phyloP scores from a whole-genome alignment of 2,329 filamentous ascomycete genomes.

The Pseudopithomyces chartarum region DNA sequence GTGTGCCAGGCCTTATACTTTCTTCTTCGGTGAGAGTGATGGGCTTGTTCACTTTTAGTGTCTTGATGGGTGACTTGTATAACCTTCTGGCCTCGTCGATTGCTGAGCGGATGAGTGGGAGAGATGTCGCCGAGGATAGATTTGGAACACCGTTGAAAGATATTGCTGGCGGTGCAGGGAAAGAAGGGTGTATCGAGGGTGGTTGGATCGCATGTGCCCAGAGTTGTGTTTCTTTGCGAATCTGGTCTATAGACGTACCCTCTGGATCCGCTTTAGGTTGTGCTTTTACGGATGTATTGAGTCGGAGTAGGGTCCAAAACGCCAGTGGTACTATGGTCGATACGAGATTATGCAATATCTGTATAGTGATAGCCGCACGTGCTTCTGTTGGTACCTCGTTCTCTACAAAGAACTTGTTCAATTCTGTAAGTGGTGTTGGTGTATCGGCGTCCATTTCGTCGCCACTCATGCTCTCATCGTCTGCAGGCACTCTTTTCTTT shows the following conservation, averaged over 20 bases:
- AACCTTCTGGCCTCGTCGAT: slow-evolving; percentile 40
- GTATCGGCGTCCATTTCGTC: slow-evolving; percentile 41
- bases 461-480: slow-evolving; percentile 41
- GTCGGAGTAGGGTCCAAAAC: slow-evolving; percentile 41
- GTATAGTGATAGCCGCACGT: slow-evolving; percentile 36
- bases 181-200: slow-evolving; percentile 42
- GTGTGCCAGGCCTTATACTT: slow-evolving; percentile 15
- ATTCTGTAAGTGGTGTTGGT: slow-evolving; percentile 34
- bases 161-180: slow-evolving; percentile 42
- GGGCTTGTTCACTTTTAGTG: slow-evolving; percentile 25
- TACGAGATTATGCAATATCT: slow-evolving; percentile 33
- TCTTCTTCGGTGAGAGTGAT: slow-evolving; percentile 27
- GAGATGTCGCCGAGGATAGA: slow-evolving; percentile 14
- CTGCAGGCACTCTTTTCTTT: slow-evolving; percentile 30
- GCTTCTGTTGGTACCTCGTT: slow-evolving; percentile 32
- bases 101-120: slow-evolving; percentile 35
- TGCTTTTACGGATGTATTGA: slow-evolving; percentile 25
- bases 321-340: slow-evolving; percentile 37
- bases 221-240: slow-evolving; percentile 33
- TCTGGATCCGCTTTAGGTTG: slow-evolving; percentile 7
- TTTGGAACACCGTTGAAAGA: slow-evolving; percentile 22
- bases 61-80: slow-evolving; percentile 29
- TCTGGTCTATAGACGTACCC: slow-evolving; percentile 24
- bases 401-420: slow-evolving; percentile 37
- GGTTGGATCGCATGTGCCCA: slow-evolving; percentile 41